phyloP scores from a whole-genome alignment of 768 basidiomycete genomes.

The Leccinum olivaceopallidum region DNA sequence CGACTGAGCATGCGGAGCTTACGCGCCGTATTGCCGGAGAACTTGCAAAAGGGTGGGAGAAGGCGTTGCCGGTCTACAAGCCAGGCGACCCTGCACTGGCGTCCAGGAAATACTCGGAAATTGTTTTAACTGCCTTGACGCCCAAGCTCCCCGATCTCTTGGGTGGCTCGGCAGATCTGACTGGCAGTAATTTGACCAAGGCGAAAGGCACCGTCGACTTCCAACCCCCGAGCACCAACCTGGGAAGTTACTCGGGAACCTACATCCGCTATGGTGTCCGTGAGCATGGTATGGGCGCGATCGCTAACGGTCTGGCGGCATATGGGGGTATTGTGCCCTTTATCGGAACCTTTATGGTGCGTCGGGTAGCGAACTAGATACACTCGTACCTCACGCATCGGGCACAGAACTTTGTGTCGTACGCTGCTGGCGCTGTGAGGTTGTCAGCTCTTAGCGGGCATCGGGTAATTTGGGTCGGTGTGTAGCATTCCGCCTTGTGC shows the following conservation, averaged over 20 bases:
- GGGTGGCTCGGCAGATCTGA: slow-evolving; percentile 90
- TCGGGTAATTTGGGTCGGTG: slow-evolving; percentile 92
- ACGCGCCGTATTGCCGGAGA: slow-evolving; percentile 80
- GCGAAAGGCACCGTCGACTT: slow-evolving; percentile 86
- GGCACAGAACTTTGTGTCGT: slow-evolving; percentile 85
- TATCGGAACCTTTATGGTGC: slow-evolving; percentile 87
- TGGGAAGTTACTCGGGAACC: slow-evolving; percentile 82
- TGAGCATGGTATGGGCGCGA: slow-evolving; percentile 96
- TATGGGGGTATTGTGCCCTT: slow-evolving; percentile 93
- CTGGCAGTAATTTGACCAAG: slow-evolving; percentile 90
- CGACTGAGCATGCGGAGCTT: slow-evolving; percentile 83
- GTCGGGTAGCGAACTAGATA: slow-evolving; percentile 18
- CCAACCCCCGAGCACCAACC: slow-evolving; percentile 83
- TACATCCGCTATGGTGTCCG: slow-evolving; percentile 97
- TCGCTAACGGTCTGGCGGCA: slow-evolving; percentile 86
- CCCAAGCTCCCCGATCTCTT: slow-evolving; percentile 80
- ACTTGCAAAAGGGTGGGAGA: slow-evolving; percentile 87
- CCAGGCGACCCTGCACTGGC: slow-evolving; percentile 82
- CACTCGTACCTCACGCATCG: slow-evolving; percentile 10
- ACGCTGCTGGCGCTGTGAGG: slow-evolving; percentile 90
- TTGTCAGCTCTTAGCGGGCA: slow-evolving; percentile 87
- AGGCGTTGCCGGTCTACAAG: slow-evolving; percentile 82
- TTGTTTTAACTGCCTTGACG: slow-evolving; percentile 75
- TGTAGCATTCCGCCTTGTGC: slow-evolving; percentile 30
- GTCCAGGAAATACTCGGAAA: slow-evolving; percentile 91